Base-by-base conservation (phyloP, 2,329 filamentous ascomycete species). In the Calonectria montana region DNA sequence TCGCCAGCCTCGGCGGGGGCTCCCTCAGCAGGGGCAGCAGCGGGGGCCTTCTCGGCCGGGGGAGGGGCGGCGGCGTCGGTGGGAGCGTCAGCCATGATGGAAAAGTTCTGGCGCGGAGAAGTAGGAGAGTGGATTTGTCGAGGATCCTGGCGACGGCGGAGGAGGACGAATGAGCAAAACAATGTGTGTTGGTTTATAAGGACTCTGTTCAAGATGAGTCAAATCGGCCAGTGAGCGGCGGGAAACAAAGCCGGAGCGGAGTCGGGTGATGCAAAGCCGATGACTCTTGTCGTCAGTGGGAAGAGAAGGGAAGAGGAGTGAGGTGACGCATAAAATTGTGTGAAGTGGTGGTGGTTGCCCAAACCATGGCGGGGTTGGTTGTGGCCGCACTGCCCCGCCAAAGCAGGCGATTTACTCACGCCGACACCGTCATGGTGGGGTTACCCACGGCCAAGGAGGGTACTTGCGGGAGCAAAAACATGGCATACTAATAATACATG, bases 291-390 rank as follows among this genome's bases (percentile, higher is more conserved):
- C 70, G 73, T 72, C 70, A 71, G 71, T 70, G 71, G 39, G 66
- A 45, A 41, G 35, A 35, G 37, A 43, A 45, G 35, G 27, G 41
- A 29, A 37, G 67, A 73, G 27, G 70, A 67, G 69, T 77, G 63
- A 73, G 75, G 76, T 78, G 75, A 78, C 74, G 73, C 72, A 76
- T 74, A 74, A 77, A 77, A 74, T 73, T 72, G 66, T 75, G 73
- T 73, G 71, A 70, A 63, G 65, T 47, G 68, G 71, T 75, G 70
- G 73, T 74, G 64, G 68, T 55, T 70, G 48, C 47, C 71, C 70
- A 59, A 73, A 67, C 57, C 68, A 75, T 70, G 70, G 75, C 74
- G 75, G 76, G 76, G 75, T 77, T 70, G 71, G 70, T 67, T 71
- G 65, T 74, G 74, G 74, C 70, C 68, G 70, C 67, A 73, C 74